These are phyloP conservation scores for Beauveria bassiana DNA, from an alignment of 2,329 filamentous ascomycete genomes.

Conservation along the genomic window DNA sequence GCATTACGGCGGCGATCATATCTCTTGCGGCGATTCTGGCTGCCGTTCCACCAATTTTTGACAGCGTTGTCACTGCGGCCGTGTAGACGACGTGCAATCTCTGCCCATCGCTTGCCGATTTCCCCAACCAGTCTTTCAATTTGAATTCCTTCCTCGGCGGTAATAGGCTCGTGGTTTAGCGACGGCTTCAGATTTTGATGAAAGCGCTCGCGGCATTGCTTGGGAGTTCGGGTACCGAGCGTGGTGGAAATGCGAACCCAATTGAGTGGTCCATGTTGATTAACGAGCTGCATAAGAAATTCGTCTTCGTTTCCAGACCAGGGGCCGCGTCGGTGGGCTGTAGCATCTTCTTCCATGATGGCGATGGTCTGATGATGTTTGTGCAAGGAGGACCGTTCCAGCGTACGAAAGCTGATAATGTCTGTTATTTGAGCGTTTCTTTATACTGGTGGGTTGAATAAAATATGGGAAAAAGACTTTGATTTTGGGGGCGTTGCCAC, in stretches of 20 bases:
- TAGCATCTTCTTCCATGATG: neutral
- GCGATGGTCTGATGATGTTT: constrained; percentile 14
- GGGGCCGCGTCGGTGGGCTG: constrained; percentile 50
- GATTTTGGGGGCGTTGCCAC: neutral
- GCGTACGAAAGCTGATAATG: neutral
- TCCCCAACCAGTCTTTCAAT: constrained; percentile 72
- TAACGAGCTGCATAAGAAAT: constrained; percentile 62
- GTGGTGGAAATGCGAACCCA: constrained; percentile 81
- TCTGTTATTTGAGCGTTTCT: neutral
- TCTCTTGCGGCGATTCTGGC: constrained; percentile 70
- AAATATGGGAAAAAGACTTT: neutral
- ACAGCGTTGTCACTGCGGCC: constrained; percentile 91
- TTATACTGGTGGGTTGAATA: neutral
- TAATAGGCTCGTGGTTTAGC: constrained; percentile 67
- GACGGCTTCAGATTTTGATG: constrained; percentile 84
- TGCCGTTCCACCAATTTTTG: constrained; percentile 98
- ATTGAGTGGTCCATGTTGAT: constrained; percentile 67
- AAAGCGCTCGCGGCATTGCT: constrained; percentile 91
- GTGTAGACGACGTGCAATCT: constrained; percentile 74
- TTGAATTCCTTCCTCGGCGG: constrained; percentile 57
- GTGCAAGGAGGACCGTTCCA: constrained; percentile 1
- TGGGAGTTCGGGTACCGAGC: constrained; percentile 72
- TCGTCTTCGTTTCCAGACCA: constrained; percentile 76
- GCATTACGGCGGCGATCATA: constrained; percentile 32
- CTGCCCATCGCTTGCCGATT: constrained; percentile 85